Conservation (phyloP, 768 basidiomycete genomes). For the Panus rudis region DNA sequence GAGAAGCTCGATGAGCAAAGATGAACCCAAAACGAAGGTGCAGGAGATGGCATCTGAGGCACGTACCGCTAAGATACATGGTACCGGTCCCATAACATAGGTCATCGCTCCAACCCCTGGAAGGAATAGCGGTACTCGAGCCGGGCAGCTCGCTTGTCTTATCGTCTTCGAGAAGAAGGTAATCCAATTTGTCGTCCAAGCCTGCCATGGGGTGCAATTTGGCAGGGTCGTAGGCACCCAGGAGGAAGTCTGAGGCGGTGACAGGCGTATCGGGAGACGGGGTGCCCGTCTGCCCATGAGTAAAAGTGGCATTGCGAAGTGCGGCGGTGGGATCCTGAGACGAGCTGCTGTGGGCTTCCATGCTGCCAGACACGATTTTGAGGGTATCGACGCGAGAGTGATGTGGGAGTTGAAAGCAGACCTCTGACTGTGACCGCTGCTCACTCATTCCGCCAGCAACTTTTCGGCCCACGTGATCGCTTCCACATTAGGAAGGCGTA, state of each 20-base stretch:
- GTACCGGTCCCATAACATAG: slow-evolving; percentile 98
- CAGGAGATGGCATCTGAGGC: slow-evolving; percentile 50
- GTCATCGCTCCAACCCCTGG: slow-evolving; percentile 98
- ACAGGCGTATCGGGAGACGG: slow-evolving; percentile 27
- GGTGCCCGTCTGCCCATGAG: slow-evolving; percentile 7
- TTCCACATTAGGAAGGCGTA: no score
- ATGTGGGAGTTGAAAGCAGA: no score
- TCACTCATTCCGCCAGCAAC: no score
- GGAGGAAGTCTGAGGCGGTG: slow-evolving; percentile 82
- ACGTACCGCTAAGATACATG: slow-evolving; percentile 95
- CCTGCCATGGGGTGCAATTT: slow-evolving; percentile 92
- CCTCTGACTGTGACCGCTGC: no score
- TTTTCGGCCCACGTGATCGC: no score
- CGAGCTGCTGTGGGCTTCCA: slow-evolving; percentile 5
- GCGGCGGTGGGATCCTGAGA: slow-evolving; percentile 15
- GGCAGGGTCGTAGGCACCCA: slow-evolving; percentile 84
- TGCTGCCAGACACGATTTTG: no score
- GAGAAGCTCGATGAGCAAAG: slow-evolving; percentile 1
- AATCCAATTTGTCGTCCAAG: slow-evolving; percentile 90
- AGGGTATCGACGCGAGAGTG: no score
- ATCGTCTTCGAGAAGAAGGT: slow-evolving; percentile 93
- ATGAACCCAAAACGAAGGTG: slow-evolving; percentile 4
- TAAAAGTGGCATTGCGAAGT: slow-evolving; percentile 20
- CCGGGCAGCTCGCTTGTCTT: slow-evolving; percentile 90
- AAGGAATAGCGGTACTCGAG: slow-evolving; percentile 83